A percentile compares a stretch with the other conserved stretches of the same genome.
Conservation (phyloP, 352 stramenopile species). For the Globisporangium splendens region DNA sequence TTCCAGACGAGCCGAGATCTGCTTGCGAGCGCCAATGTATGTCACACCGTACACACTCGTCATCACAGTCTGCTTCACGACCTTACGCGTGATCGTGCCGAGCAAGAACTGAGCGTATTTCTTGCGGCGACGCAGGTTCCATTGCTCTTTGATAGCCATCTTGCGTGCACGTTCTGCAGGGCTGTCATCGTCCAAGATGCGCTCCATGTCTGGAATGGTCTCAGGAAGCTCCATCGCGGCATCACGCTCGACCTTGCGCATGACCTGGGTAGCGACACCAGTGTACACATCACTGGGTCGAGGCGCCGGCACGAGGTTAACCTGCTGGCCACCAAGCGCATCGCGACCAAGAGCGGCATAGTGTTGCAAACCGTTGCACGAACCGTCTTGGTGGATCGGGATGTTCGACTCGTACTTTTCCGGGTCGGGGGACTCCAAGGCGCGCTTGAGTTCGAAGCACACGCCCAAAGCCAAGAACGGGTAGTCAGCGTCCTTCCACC, state of each 20-base stretch:
- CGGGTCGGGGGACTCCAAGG: conserved; percentile 92
- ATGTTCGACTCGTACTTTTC: conserved; percentile 94
- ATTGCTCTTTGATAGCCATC: conserved; percentile 19
- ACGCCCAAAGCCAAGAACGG: conserved; percentile 97
- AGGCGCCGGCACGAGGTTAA: conserved; percentile 95
- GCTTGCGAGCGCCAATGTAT: conserved; percentile 97
- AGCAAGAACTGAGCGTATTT: conserved; percentile 67
- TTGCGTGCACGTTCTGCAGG: conserved; percentile 17
- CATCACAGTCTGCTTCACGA: conserved; percentile 99
- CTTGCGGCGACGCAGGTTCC: conserved; percentile 48
- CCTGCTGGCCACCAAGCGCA: conserved; percentile 89
- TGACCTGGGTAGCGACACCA: conserved; percentile 87
- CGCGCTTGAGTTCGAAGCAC: conserved; percentile 95
- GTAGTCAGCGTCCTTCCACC: conserved; percentile 97
- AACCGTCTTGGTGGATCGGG: conserved; percentile 97
- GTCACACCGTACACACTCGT: conserved; percentile 99
- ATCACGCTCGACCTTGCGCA: conserved; percentile 75
- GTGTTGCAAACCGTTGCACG: conserved; percentile 99
- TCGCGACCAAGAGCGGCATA: conserved; percentile 98
- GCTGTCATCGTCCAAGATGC: conserved; percentile 14
- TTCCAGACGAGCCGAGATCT: conserved; percentile 97
- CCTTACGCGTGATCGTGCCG: conserved; percentile 88
- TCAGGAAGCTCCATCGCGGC: conserved; percentile 42
- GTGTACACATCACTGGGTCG: conserved; percentile 98
- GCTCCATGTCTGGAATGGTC: conserved; percentile 27